These are phyloP conservation scores for Colletotrichum sp. DNA, from an alignment of 2,329 filamentous ascomycete species.

Conservation along the genomic window DNA sequence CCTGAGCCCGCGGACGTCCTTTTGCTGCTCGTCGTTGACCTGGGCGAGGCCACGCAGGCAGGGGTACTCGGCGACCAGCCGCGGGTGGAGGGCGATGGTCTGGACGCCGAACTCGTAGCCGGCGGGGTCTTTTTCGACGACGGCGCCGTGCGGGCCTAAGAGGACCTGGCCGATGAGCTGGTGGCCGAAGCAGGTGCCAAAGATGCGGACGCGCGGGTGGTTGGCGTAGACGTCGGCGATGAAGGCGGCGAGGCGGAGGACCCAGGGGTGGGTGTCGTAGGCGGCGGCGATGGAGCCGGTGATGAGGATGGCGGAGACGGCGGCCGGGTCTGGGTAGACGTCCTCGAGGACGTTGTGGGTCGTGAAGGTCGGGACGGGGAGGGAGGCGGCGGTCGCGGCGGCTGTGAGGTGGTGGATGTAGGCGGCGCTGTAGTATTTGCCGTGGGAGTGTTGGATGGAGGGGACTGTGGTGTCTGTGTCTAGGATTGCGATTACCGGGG, in stretches of 20 bases:
- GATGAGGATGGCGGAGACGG: slow-evolving; percentile 34
- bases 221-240: slow-evolving; percentile 31
- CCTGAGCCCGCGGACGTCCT: slow-evolving; percentile 19
- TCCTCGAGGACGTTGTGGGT: slow-evolving; percentile 35
- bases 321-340: slow-evolving; percentile 28
- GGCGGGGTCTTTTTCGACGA: slow-evolving; percentile 39
- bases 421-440: neutral
- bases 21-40: neutral
- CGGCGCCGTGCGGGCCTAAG: slow-evolving; percentile 21
- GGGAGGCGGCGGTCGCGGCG: neutral
- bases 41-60: slow-evolving; percentile 29
- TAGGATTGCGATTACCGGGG: neutral
- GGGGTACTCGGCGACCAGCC: slow-evolving; percentile 44
- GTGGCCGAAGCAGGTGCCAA: slow-evolving; percentile 55
- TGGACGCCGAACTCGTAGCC: slow-evolving; percentile 53
- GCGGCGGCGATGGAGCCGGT: slow-evolving; percentile 43
- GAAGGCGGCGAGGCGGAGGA: slow-evolving; percentile 45
- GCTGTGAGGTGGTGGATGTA: slow-evolving; percentile 1
- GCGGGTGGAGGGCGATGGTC: slow-evolving; percentile 40
- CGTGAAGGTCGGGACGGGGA: slow-evolving; percentile 22
- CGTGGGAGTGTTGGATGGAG: neutral
- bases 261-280: slow-evolving; percentile 49
- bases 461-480: slow-evolving; percentile 9
- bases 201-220: slow-evolving; percentile 35
- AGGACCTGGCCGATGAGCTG: slow-evolving; percentile 51